phyloP scores from a whole-genome alignment of 2,329 filamentous ascomycete species.

The Penicillium glabrum region DNA sequence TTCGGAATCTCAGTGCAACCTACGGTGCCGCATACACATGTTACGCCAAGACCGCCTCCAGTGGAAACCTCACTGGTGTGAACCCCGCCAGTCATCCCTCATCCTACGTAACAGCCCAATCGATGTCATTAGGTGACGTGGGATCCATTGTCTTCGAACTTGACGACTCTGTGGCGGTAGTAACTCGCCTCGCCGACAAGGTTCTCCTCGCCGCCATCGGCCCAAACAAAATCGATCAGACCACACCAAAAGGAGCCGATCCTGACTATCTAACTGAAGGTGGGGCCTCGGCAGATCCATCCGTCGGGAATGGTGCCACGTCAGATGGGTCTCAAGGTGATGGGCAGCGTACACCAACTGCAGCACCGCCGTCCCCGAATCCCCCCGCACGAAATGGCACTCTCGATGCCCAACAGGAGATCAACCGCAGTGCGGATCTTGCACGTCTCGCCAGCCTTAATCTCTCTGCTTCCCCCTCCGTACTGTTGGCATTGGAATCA shows the following conservation, averaged over 20 bases:
- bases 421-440: slow-evolving; percentile 41
- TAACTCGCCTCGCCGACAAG: slow-evolving; percentile 44
- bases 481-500: slow-evolving; percentile 42
- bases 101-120: slow-evolving; percentile 43
- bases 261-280: slow-evolving; percentile 6
- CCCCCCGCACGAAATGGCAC: slow-evolving; percentile 23
- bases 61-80: slow-evolving; percentile 43
- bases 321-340: slow-evolving; percentile 15
- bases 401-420: slow-evolving; percentile 38
- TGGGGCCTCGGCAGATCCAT: background rate
- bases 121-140: slow-evolving; percentile 43
- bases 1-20: slow-evolving; percentile 44
- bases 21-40: slow-evolving; percentile 46
- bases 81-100: slow-evolving; percentile 45
- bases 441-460: slow-evolving; percentile 41
- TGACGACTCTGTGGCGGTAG: slow-evolving; percentile 41
- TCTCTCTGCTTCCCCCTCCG: slow-evolving; percentile 38
- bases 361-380: slow-evolving; percentile 10
- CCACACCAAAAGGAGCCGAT: slow-evolving; percentile 10
- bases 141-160: slow-evolving; percentile 46
- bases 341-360: slow-evolving; percentile 7
- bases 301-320: slow-evolving; percentile 6
- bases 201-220: slow-evolving; percentile 44
- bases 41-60: slow-evolving; percentile 42
- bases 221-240: slow-evolving; percentile 31